These are phyloP conservation scores for Marchantia paleacea DNA, from an alignment of 225 moss, liverwort and hornwort species.

Conservation along the genomic window DNA sequence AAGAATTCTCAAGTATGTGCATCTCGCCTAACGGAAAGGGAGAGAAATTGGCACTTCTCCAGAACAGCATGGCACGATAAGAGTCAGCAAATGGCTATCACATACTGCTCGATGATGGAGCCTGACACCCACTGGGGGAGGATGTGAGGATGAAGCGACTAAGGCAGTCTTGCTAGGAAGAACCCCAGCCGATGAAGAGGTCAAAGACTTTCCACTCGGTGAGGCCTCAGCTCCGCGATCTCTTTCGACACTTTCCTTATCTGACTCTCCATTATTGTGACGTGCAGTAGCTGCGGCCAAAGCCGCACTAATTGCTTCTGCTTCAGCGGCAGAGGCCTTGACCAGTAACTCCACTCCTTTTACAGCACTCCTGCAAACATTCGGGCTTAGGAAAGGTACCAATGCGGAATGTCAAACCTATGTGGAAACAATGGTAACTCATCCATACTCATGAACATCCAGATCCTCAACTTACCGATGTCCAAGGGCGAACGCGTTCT, in stretches of 20 bases:
- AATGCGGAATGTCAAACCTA: neutral
- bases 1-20: too few relatives aligned
- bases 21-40: too few relatives aligned
- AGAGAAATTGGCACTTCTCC: too few relatives aligned
- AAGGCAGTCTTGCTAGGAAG: neutral
- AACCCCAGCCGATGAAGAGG: constrained; percentile 33
- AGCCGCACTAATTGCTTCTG: constrained; percentile 67
- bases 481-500: constrained; percentile 68
- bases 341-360: constrained; percentile 70
- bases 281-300: constrained; percentile 37
- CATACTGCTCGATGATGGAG: constrained; percentile 82
- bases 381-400: too few relatives aligned
- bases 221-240: constrained; percentile 66
- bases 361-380: constrained; percentile 40
- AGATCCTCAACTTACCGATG: constrained; percentile 49
- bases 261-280: constrained; percentile 39
- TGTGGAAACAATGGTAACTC: neutral
- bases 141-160: constrained; percentile 10
- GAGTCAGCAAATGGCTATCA: neutral
- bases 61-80: too few relatives aligned
- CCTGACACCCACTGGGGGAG: constrained; percentile 59
- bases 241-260: constrained; percentile 47
- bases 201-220: constrained; percentile 51
- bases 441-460: neutral
- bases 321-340: constrained; percentile 82